These are phyloP conservation scores for Dothiorella sarmentorum DNA, from an alignment of 2,329 filamentous ascomycete genomes.

Conservation along the genomic window DNA sequence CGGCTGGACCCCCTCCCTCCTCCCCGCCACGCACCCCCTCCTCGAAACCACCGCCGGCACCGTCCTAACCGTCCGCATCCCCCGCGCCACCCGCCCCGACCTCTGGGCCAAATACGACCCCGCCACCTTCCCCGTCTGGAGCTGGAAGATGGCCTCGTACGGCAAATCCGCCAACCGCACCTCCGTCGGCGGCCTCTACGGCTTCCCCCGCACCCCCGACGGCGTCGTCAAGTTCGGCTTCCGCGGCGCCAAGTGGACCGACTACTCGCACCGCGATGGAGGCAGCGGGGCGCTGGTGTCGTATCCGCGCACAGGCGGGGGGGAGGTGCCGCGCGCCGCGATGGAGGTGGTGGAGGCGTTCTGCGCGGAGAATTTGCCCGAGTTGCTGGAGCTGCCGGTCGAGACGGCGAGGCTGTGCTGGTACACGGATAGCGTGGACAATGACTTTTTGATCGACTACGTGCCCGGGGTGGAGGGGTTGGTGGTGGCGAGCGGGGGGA, in stretches of 20 bases:
- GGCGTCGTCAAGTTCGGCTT: slow-evolving; percentile 51
- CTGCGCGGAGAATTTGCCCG: slow-evolving; percentile 43
- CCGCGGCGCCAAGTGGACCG: slow-evolving; percentile 48
- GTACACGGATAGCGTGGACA: slow-evolving; percentile 27
- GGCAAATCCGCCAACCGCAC: slow-evolving; percentile 31
- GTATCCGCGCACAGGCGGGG: background rate
- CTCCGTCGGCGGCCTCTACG: slow-evolving; percentile 44
- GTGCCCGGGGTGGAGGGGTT: slow-evolving; percentile 23
- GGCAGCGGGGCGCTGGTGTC: background rate
- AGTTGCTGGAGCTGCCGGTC: slow-evolving; percentile 33
- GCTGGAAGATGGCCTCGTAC: slow-evolving; percentile 22
- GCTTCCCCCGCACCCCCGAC: slow-evolving; percentile 45
- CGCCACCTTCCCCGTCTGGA: slow-evolving; percentile 47
- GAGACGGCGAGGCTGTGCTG: slow-evolving; percentile 19
- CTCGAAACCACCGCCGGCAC: slow-evolving; percentile 50
- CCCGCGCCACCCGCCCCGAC: slow-evolving; percentile 29
- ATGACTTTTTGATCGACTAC: slow-evolving; percentile 27
- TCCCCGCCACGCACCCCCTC: slow-evolving; percentile 41
- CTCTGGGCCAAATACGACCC: slow-evolving; percentile 43
- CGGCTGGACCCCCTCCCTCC: slow-evolving; percentile 43
- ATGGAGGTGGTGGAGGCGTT: slow-evolving; percentile 32
- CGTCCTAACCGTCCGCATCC: slow-evolving; percentile 45
- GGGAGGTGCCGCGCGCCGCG: slow-evolving; percentile 19
- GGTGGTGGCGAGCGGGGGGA: slow-evolving; percentile 30
- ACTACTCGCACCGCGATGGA: slow-evolving; percentile 35